Evolutionary conservation across 305 asterid genomes (phyloP), one percentile per base, ranked within the genome.

Genomic region (Fraxinus albicans): DNA sequence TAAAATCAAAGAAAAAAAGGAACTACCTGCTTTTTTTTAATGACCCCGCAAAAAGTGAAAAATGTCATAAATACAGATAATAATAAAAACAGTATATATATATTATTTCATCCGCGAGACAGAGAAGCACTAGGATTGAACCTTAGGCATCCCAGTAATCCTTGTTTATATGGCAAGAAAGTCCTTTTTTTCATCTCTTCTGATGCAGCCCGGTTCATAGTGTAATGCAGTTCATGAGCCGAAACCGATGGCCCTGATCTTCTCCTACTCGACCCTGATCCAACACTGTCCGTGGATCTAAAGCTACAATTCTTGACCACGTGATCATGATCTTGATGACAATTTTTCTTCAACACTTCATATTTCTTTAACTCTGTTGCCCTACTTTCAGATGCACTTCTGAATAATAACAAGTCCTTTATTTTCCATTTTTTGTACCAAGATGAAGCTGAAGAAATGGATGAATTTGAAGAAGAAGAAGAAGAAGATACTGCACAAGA

Each of bases 301-400:
- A 91, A 92, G 63, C 98, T 93, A 8, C 90, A 87, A 31, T 85
- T 90, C 85, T 86, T 92, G 7, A 85, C 8, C 38, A 67, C 31
- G 1, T 7, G 73, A 21, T 67, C 91, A 8, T 91, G 93, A 1
- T 91, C 95, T 72, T 44, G 86, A 9, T 80, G 87, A 36, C 36
- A 2, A 27, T 40, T 42, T 73, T 87, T 94, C 84, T 84, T 92
- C 87, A 89, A 15, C 44, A 76, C 5, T 4, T 86, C 19, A 31
- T 89, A 86, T 53, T 90, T 91, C 65, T 90, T 91, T 4, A 88
- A n/a, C 81, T 90, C 94, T n/a, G 87, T 84, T 0, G 94, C 91
- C 21, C 98, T 85, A 15, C 98, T 91, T 31, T 96, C 98, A 27
- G 98, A 96, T 12, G 98, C 93, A 84, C 98, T 96, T 79, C 98